A percentile compares a stretch with the other conserved stretches of the same genome.
phyloP scores from a whole-genome alignment of 2,329 filamentous ascomycete species.

The Triangularia verruculosa region DNA sequence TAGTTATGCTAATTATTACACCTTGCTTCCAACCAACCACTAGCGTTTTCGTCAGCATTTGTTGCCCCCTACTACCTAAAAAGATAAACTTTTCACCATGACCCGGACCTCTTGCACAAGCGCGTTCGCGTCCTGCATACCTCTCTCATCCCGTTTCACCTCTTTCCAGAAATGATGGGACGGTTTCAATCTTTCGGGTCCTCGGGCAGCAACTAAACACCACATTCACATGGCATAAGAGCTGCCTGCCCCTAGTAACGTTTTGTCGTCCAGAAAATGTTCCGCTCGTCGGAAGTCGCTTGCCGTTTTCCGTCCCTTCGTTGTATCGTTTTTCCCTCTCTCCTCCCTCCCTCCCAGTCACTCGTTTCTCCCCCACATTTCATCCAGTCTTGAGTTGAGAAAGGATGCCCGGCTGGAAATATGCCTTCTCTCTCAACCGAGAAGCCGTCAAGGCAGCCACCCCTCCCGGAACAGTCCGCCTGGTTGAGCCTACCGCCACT shows the following conservation, averaged over 20 bases:
- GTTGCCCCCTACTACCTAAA: neutral
- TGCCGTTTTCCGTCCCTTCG: neutral
- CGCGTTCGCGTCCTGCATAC: neutral
- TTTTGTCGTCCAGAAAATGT: neutral
- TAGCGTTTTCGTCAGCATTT: neutral
- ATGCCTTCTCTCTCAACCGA: constrained; percentile 24
- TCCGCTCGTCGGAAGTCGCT: neutral
- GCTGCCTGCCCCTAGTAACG: neutral
- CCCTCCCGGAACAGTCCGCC: constrained; percentile 25
- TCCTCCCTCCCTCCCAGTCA: neutral
- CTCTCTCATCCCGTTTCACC: neutral
- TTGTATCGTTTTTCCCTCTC: neutral
- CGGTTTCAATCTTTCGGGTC: neutral
- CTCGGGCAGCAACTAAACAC: neutral
- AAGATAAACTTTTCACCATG: neutral
- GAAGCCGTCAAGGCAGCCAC: constrained; percentile 24
- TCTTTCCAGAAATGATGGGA: neutral
- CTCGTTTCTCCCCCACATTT: neutral
- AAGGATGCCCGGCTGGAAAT: constrained; percentile 27
- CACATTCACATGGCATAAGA: neutral
- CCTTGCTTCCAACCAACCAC: too few relatives aligned
- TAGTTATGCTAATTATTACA: too few relatives aligned
- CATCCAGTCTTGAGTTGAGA: neutral
- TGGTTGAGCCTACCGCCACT: constrained; percentile 20
- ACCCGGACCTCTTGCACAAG: neutral